Conservation (phyloP, 2,329 filamentous ascomycete genomes). For the Aspergillus amoenus region DNA sequence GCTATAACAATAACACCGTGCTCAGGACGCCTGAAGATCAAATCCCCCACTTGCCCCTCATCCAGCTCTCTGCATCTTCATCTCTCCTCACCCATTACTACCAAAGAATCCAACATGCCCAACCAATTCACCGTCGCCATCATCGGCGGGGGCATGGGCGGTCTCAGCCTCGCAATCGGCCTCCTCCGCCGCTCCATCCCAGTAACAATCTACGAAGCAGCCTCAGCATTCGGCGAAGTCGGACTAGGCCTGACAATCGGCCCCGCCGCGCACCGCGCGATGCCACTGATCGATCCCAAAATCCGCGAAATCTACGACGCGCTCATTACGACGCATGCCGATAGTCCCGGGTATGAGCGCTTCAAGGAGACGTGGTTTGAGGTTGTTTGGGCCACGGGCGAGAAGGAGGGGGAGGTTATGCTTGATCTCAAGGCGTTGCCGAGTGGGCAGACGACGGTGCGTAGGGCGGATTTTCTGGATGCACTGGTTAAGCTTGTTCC, state of each 20-base stretch:
- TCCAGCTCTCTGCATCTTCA: no score
- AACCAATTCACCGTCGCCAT: conserved; percentile 51
- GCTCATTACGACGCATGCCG: conserved; percentile 33
- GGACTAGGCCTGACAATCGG: conserved; percentile 59
- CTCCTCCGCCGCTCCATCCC: conserved; percentile 48
- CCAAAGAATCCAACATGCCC: no score
- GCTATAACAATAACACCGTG: no score
- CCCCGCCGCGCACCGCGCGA: conserved; percentile 55
- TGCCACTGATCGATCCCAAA: conserved; percentile 53
- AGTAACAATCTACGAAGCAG: conserved; percentile 58
- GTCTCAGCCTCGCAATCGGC: conserved; percentile 55
- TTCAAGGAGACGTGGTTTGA: conserved; percentile 36
- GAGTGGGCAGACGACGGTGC: conserved; percentile 33
- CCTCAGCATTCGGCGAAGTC: conserved; percentile 55
- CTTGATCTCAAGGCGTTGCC: conserved; percentile 31
- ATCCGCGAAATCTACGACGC: conserved; percentile 31
- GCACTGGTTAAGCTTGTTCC: conserved; percentile 34
- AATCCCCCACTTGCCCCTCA: no score
- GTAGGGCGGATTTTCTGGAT: conserved; percentile 35
- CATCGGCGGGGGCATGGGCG: conserved; percentile 60
- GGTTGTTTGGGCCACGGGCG: conserved; percentile 18
- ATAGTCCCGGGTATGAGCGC: conserved; percentile 30
- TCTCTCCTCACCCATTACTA: no score
- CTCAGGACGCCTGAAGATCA: no score
- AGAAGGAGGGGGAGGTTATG: conserved; percentile 22